phyloP scores from a whole-genome alignment of 371 early-diverging fungal species.

The Dichotomocladium elegans region DNA sequence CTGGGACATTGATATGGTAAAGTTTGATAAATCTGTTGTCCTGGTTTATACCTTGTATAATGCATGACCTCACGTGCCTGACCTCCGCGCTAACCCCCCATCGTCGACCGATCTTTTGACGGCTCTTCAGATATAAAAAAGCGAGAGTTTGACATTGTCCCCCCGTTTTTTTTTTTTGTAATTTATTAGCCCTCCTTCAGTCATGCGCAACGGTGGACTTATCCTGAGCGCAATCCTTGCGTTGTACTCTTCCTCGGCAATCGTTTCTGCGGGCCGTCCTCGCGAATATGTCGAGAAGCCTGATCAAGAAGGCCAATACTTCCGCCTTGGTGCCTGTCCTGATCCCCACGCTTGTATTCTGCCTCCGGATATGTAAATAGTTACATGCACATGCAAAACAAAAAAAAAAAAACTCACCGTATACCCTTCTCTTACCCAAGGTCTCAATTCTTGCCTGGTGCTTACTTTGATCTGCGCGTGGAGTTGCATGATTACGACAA shows the following conservation, averaged over 20 bases:
- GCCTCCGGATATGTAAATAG: conserved; percentile 52
- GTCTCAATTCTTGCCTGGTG: conserved; percentile 52
- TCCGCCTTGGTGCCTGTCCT: conserved; percentile 56
- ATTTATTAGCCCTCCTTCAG: too few relatives aligned
- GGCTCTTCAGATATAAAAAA: too few relatives aligned
- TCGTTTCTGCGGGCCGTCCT: conserved; percentile 10
- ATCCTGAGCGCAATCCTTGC: too few relatives aligned
- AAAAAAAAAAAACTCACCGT: not conserved
- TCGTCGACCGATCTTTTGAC: too few relatives aligned
- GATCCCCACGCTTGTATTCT: conserved; percentile 49
- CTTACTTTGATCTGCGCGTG: conserved; percentile 58
- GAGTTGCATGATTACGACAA: conserved; percentile 56
- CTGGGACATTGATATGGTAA: too few relatives aligned
- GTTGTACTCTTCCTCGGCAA: conserved; percentile 4
- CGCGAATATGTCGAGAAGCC: conserved; percentile 12
- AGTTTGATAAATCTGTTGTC: too few relatives aligned
- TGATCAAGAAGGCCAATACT: conserved; percentile 53
- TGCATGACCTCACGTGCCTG: too few relatives aligned
- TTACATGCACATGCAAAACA: not conserved
- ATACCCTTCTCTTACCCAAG: conserved; percentile 12
- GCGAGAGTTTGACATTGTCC: too few relatives aligned
- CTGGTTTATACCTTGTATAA: too few relatives aligned
- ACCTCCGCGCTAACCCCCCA: too few relatives aligned
- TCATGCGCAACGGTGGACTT: too few relatives aligned
- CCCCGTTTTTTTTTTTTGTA: too few relatives aligned